Conservation (phyloP, 441 rosid species). For the Corymbia calophylla region DNA sequence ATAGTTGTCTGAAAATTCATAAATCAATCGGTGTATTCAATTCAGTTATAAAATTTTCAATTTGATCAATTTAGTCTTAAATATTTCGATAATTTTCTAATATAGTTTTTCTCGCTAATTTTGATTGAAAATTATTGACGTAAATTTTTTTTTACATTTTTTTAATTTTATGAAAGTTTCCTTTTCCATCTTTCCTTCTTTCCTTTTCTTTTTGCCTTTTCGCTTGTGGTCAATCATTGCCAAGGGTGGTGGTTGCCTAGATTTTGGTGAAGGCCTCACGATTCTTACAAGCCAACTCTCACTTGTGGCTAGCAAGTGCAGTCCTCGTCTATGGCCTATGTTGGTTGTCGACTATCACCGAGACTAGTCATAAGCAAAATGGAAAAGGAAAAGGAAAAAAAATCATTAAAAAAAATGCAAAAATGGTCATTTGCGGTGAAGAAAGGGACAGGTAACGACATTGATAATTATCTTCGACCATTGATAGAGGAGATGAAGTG, state of each 20-base stretch:
- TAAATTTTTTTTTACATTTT: too few relatives aligned
- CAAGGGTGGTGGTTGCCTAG: neutral
- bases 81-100: too few relatives aligned
- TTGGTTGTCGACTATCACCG: neutral
- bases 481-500: neutral
- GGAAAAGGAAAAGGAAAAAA: too few relatives aligned
- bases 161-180: too few relatives aligned
- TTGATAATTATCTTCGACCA: neutral
- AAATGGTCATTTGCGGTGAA: neutral
- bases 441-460: neutral
- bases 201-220: too few relatives aligned
- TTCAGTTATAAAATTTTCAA: too few relatives aligned
- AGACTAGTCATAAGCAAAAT: neutral
- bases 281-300: neutral
- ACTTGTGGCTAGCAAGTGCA: neutral
- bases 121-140: fast-evolving
- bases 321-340: neutral
- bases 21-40: neutral
- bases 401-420: too few relatives aligned
- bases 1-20: neutral
- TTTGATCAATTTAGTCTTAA: too few relatives aligned
- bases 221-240: too few relatives aligned
- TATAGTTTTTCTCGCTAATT: neutral
- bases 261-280: neutral
- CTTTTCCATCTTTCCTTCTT: too few relatives aligned